Evolutionary conservation across 768 basidiomycete species (phyloP).

Genomic region (Leucosporidium creatinivorum): DNA sequence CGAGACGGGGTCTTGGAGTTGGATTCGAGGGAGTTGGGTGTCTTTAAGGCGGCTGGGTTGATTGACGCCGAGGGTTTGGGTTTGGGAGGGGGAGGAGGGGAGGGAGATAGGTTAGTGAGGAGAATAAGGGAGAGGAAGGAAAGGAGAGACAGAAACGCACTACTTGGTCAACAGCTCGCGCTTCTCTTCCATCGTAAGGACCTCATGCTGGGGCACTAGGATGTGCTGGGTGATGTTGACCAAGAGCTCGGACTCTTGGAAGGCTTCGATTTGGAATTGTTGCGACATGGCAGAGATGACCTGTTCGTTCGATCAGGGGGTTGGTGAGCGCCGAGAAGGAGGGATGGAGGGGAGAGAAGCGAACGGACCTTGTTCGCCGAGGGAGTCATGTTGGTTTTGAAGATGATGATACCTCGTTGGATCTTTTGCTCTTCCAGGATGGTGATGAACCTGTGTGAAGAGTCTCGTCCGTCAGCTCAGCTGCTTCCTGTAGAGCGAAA

Average conservation of each 20-base stretch:
- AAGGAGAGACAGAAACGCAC: slow-evolving; percentile 51
- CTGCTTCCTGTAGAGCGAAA: not conserved
- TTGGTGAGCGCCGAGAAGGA: not conserved
- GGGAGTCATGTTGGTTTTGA: slow-evolving; percentile 92
- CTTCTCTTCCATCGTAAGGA: slow-evolving; percentile 79
- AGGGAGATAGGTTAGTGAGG: not conserved
- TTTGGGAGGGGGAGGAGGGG: too few species aligned
- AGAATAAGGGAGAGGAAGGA: not conserved
- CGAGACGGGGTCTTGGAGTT: slow-evolving; percentile 93
- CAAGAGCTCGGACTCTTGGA: slow-evolving; percentile 88
- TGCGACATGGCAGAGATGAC: slow-evolving; percentile 83
- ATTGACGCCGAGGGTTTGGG: too few species aligned
- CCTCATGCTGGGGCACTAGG: slow-evolving; percentile 85
- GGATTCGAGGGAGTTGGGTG: slow-evolving; percentile 94
- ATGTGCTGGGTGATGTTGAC: slow-evolving; percentile 97
- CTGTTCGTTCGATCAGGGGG: slow-evolving; percentile 44
- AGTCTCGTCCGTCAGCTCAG: not conserved
- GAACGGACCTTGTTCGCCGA: slow-evolving; percentile 84
- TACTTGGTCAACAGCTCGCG: slow-evolving; percentile 79
- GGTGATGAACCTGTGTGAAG: slow-evolving; percentile 61
- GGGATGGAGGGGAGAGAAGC: not conserved
- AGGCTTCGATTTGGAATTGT: slow-evolving; percentile 85
- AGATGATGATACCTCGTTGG: slow-evolving; percentile 85
- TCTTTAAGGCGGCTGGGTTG: slow-evolving; percentile 80
- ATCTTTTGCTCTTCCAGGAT: slow-evolving; percentile 90